Evolutionary conservation across 495 filamentous ascomycete genomes (phyloP).

Genomic region (Umbilicaria muhlenbergii): DNA sequence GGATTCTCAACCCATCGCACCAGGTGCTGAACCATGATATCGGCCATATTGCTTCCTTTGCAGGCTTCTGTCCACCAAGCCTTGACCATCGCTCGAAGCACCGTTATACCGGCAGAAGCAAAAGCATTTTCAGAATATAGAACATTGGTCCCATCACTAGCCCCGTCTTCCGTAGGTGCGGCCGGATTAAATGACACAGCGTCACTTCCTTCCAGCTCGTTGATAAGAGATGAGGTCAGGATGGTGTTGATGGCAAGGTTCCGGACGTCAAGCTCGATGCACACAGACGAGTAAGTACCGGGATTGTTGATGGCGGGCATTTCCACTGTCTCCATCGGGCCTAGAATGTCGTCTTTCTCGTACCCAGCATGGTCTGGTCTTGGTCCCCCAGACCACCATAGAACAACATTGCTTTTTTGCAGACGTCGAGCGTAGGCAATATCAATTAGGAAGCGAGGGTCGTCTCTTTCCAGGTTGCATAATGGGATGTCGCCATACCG

Average conservation of each 20-base stretch:
- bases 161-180: conserved; percentile 38
- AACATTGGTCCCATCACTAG: conserved; percentile 43
- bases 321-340: conserved; percentile 71
- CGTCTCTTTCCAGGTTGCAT: conserved; percentile 88
- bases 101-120: conserved; percentile 73
- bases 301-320: conserved; percentile 91
- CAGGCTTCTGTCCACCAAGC: conserved; percentile 95
- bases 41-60: conserved; percentile 80
- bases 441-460: conserved; percentile 88
- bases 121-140: conserved; percentile 86
- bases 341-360: conserved; percentile 80
- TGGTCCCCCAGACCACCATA: conserved; percentile 91
- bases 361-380: conserved; percentile 90
- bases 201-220: conserved; percentile 83
- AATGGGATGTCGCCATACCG: conserved; percentile 88
- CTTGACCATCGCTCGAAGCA: conserved; percentile 96
- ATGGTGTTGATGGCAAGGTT: conserved; percentile 98
- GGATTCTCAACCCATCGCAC: conserved; percentile 93
- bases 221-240: conserved; percentile 91
- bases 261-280: conserved; percentile 85
- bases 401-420: conserved; percentile 79
- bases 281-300: conserved; percentile 88
- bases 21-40: conserved; percentile 94
- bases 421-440: conserved; percentile 84
- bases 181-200: conserved; percentile 68